Conservation (phyloP, 768 basidiomycete genomes). For the Suillus placidus region DNA sequence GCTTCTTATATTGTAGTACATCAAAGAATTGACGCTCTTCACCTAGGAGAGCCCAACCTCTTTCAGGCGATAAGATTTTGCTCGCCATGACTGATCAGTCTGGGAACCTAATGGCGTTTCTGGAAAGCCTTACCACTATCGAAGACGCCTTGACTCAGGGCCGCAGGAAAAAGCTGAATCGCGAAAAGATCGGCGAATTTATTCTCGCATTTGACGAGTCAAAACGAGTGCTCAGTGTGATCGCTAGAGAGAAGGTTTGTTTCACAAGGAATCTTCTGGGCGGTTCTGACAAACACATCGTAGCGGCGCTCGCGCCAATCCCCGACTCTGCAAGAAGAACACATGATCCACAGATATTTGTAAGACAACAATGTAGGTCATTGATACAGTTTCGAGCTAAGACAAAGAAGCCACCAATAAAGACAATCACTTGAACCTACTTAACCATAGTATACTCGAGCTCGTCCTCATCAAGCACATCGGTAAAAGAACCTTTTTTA, state of each 20-base stretch:
- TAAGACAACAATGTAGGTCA: too few relatives aligned
- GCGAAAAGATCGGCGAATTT: constrained; percentile 50
- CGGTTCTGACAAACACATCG: background rate
- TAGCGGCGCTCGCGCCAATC: too few relatives aligned
- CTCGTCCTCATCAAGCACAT: constrained; percentile 42
- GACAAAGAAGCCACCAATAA: too few relatives aligned
- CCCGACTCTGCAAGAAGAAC: too few relatives aligned
- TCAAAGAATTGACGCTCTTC: background rate
- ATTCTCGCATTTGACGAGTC: constrained; percentile 54
- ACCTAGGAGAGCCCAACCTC: constrained; percentile 42
- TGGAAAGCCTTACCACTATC: constrained; percentile 39
- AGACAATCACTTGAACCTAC: too few relatives aligned
- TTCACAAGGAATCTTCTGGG: background rate
- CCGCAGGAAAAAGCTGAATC: constrained; percentile 39
- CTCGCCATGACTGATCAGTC: constrained; percentile 41
- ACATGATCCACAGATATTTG: too few relatives aligned
- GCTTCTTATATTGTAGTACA: background rate
- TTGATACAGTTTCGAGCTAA: too few relatives aligned
- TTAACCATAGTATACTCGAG: too few relatives aligned
- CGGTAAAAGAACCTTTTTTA: too few relatives aligned
- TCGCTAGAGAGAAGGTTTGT: constrained; percentile 44
- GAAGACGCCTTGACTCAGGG: constrained; percentile 31
- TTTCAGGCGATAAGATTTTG: constrained; percentile 44
- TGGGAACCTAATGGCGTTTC: constrained; percentile 40
- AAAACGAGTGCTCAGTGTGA: constrained; percentile 51